Conservation (phyloP, 179 eudicot species). For the Monotropa hypopitys region DNA sequence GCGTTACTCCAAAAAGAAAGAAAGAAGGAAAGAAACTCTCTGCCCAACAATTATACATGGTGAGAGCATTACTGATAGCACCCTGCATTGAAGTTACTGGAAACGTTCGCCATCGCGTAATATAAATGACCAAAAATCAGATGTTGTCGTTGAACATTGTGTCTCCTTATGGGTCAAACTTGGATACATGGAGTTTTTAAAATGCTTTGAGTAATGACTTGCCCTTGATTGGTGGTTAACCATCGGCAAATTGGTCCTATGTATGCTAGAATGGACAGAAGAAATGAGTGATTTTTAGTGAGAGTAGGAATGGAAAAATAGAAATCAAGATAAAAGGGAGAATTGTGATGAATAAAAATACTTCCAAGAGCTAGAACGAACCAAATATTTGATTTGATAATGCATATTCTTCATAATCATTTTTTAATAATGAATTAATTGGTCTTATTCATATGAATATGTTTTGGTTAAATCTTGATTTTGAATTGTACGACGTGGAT, state of each 20-base stretch:
- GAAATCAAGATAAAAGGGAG: slow-evolving; percentile 1
- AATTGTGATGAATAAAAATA: background rate
- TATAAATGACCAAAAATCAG: background rate
- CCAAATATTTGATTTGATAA: too few species aligned
- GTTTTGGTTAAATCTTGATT: too few species aligned
- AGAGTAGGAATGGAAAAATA: background rate
- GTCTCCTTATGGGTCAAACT: background rate
- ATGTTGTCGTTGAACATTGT: background rate
- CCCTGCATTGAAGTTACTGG: background rate
- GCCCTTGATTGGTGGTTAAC: background rate
- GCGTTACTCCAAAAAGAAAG: background rate
- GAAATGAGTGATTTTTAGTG: background rate
- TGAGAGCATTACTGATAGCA: background rate
- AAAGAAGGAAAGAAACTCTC: too few species aligned
- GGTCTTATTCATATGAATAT: too few species aligned
- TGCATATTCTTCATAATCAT: too few species aligned
- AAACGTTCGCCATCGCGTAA: background rate
- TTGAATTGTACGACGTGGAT: too few species aligned
- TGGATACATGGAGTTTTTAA: background rate
- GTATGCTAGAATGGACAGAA: background rate
- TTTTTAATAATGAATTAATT: too few species aligned
- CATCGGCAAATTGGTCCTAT: background rate
- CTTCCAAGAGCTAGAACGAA: background rate
- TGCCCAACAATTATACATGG: background rate
- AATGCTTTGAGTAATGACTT: background rate